These are phyloP conservation scores for Diddensiella transvaalensis DNA, from an alignment of 805 yeast species.

Conservation along the genomic window DNA sequence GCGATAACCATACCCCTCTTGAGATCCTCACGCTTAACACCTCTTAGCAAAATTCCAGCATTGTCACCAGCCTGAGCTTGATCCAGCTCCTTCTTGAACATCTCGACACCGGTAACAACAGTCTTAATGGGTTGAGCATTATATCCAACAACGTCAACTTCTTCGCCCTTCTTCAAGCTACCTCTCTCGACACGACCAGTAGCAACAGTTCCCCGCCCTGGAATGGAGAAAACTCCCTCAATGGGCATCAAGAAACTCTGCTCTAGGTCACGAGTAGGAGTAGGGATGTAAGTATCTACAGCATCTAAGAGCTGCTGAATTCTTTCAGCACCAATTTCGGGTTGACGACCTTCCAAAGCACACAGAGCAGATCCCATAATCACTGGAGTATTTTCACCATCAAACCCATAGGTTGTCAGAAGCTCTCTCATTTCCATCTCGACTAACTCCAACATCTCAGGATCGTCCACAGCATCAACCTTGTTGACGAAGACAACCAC, in stretches of 20 bases:
- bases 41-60: constrained; percentile 96
- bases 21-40: constrained; percentile 96
- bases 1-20: constrained; percentile 97
- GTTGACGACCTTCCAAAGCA: constrained; percentile 83
- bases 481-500: constrained; percentile 97
- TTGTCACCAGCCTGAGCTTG: constrained; percentile 99
- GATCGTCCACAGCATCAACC: constrained; percentile 96
- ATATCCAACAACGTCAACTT: constrained; percentile 93
- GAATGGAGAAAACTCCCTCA: constrained; percentile 95
- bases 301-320: constrained; percentile 82
- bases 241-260: constrained; percentile 96
- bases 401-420: constrained; percentile 85
- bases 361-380: constrained; percentile 98
- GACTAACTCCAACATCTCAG: constrained; percentile 98
- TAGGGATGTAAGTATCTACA: constrained; percentile 92
- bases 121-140: constrained; percentile 84
- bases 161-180: constrained; percentile 95
- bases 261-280: constrained; percentile 93
- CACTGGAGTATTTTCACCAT: constrained; percentile 97
- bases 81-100: constrained; percentile 98
- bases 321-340: constrained; percentile 89
- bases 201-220: constrained; percentile 99
- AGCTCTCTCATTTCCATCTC: constrained; percentile 99
- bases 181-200: constrained; percentile 99
- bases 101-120: constrained; percentile 96